These are phyloP conservation scores for Mycena maculata DNA, from an alignment of 768 basidiomycete species.

Conservation along the genomic window DNA sequence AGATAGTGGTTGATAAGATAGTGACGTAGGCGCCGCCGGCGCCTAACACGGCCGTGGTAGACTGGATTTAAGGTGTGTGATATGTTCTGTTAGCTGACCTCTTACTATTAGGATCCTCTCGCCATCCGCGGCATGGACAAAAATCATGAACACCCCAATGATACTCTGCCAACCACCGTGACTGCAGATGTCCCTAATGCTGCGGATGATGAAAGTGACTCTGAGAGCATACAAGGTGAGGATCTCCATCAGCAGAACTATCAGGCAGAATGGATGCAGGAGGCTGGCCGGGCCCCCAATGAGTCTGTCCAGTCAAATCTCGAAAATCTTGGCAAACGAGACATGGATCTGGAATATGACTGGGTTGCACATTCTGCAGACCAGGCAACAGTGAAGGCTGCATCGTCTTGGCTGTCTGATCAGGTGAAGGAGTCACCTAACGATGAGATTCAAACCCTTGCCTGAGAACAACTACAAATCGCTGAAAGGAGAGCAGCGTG, in stretches of 20 bases:
- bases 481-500: slow-evolving; percentile 26
- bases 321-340: slow-evolving; percentile 30
- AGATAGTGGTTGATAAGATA: no score
- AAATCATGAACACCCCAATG: no score
- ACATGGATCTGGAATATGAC: slow-evolving; percentile 39
- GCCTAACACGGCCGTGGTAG: not conserved
- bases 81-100: no score
- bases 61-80: no score
- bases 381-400: slow-evolving; percentile 13
- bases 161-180: no score
- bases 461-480: slow-evolving; percentile 25
- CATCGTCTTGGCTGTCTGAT: slow-evolving; percentile 33
- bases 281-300: slow-evolving; percentile 34
- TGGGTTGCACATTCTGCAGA: slow-evolving; percentile 36
- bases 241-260: slow-evolving; percentile 22
- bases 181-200: no score
- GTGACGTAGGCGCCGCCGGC: not conserved
- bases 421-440: slow-evolving; percentile 38
- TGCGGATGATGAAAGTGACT: no score
- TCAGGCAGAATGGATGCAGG: slow-evolving; percentile 39
- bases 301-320: slow-evolving; percentile 27
- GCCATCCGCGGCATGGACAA: no score
- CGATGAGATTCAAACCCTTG: slow-evolving; percentile 37
- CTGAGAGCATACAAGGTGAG: slow-evolving; percentile 30
- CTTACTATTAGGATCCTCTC: no score